These are phyloP conservation scores for Zoysia matrella DNA, from an alignment of 202 grass and related monocot genomes.

Conservation along the genomic window DNA sequence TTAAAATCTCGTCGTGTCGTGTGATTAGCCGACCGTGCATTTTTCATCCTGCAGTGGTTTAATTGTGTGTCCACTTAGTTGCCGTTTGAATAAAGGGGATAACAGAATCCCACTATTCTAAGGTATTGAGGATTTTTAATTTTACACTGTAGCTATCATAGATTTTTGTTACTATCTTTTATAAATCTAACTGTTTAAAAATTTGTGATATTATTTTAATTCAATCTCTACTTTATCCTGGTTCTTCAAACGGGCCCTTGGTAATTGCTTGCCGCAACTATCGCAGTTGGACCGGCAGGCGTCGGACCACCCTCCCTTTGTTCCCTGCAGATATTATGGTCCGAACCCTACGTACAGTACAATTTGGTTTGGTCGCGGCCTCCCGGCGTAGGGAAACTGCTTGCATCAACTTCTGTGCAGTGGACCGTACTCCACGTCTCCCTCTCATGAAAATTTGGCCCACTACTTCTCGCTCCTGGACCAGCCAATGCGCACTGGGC, in stretches of 20 bases:
- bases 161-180: no score
- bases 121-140: no score
- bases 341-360: conserved; percentile 27
- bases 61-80: conserved; percentile 14
- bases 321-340: conserved; percentile 45
- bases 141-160: no score
- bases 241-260: no score
- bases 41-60: conserved; percentile 46
- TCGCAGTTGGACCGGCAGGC: conserved; percentile 31
- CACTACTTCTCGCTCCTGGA: neutral
- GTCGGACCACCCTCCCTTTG: conserved; percentile 25
- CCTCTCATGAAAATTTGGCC: neutral
- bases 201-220: no score
- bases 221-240: no score
- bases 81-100: no score
- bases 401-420: conserved; percentile 26
- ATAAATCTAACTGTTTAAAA: no score
- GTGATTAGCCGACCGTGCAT: conserved; percentile 44
- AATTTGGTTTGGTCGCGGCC: conserved; percentile 29
- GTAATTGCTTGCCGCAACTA: neutral
- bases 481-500: neutral
- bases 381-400: conserved; percentile 43
- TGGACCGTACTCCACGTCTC: neutral
- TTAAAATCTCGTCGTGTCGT: conserved; percentile 38
- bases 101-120: no score